Base-by-base conservation (phyloP, 2,329 filamentous ascomycete genomes). In the Emericellopsis cladophorae region DNA sequence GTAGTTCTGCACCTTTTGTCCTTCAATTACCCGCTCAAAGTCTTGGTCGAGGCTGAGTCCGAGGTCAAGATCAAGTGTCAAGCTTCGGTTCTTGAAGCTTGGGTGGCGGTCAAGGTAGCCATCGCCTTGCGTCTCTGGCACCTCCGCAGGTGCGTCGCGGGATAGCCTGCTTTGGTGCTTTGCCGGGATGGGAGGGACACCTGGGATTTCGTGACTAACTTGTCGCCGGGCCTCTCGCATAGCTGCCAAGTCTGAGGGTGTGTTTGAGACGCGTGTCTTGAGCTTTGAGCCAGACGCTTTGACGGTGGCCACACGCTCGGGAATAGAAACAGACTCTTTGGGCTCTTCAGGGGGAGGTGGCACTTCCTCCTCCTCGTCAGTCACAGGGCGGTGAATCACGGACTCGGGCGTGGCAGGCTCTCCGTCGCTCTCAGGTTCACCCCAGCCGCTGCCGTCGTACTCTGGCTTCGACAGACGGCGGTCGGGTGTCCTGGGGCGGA, bases 21-120 rank as follows among this genome's bases (percentile, higher is more conserved):
- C 76, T 66, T 95, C 88, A 53, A 96, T 93, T 42, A 96, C 85
- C 45, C 90, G 78, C 54, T 96, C 88, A 61, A 96, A 95, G 58
- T 95, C 92, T 53, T 84, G 77, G 53, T 94, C 87, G 36, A 96
- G 74, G 48, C 87, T 90, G 47, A 94, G 79, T 45, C 85, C 85
- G 42, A 92, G 72, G 54, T 90, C 87, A 47, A 88, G 79, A 53
- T 84, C 79, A 49, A 93, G 66, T 7, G 87, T 86, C 47, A 95
- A 73, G 53, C 92, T 89, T 39, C 87, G 75, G 52, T 86, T 83
- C 60, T 88, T 82, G 51, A 88, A 78, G 60, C 83, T 88, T 36
- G 79, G 74, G 48, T 83, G 74, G 37, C 84, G 73, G 40, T 78
- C 71, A 51, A 65, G 71, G 26, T 68, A 66, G 12, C 59, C 56